These are phyloP conservation scores for Metarhizium rileyi DNA, from an alignment of 2,329 filamentous ascomycete genomes.

Conservation along the genomic window DNA sequence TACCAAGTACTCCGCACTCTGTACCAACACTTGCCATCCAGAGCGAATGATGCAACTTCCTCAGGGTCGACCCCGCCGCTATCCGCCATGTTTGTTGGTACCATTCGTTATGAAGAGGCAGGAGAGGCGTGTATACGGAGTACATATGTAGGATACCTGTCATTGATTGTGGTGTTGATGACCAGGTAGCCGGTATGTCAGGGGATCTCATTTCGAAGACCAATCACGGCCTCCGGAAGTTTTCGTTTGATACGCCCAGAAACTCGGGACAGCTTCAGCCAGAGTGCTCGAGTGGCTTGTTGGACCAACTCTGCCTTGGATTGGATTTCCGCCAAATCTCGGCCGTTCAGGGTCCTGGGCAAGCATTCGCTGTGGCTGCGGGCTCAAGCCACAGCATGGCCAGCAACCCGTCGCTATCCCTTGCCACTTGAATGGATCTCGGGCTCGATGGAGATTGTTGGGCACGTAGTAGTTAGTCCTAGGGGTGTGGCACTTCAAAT, in stretches of 20 bases:
- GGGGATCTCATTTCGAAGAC: background rate
- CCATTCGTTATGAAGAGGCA: background rate
- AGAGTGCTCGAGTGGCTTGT: too few species aligned
- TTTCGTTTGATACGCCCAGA: conserved; percentile 3
- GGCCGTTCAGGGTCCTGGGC: background rate
- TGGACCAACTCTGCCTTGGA: background rate
- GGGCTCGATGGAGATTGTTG: too few species aligned
- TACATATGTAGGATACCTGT: background rate
- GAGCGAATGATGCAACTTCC: background rate
- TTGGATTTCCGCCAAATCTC: conserved; percentile 7
- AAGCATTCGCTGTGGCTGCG: background rate
- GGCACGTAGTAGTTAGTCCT: background rate
- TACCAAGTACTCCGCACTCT: too few species aligned
- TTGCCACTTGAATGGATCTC: too few species aligned
- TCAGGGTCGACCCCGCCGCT: background rate
- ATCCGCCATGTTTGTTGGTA: background rate
- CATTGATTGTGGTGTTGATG: background rate
- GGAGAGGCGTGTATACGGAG: too few species aligned
- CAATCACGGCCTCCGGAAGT: background rate
- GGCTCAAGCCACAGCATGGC: background rate
- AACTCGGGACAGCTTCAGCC: conserved; percentile 1
- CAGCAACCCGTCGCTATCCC: background rate
- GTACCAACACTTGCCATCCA: too few species aligned
- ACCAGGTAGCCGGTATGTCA: conserved; percentile 5
- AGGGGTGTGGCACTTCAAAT: background rate